Evolutionary conservation across 2,329 filamentous ascomycete genomes (phyloP).

Genomic region (Mariannaea sp.): DNA sequence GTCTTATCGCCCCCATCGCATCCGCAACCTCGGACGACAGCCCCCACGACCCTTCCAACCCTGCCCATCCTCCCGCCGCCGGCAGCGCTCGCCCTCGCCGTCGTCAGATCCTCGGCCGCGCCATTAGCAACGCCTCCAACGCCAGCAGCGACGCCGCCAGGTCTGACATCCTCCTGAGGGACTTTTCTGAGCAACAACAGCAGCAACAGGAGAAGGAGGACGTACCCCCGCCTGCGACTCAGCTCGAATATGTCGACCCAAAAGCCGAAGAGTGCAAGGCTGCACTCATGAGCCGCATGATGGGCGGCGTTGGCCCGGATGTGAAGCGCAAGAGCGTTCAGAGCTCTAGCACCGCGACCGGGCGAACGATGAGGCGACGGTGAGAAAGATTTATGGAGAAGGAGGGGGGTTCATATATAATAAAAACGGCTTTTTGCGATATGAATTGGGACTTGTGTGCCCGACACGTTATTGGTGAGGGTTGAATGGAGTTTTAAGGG

Average conservation of each 20-base stretch:
- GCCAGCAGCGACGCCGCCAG: conserved; percentile 53
- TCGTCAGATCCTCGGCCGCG: conserved; percentile 61
- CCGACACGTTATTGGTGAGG: neutral
- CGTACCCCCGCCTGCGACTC: conserved; percentile 53
- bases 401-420: too few species aligned
- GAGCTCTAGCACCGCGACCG: conserved; percentile 15
- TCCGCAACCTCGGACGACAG: conserved; percentile 6
- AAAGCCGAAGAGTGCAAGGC: conserved; percentile 52
- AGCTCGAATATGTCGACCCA: conserved; percentile 59
- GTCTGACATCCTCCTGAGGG: conserved; percentile 34
- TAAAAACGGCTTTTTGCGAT: too few species aligned
- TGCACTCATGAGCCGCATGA: conserved; percentile 53
- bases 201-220: conserved; percentile 35
- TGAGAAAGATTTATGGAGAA: neutral
- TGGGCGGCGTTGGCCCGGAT: conserved; percentile 31
- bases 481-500: neutral
- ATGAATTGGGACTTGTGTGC: too few species aligned
- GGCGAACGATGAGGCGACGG: conserved; percentile 34
- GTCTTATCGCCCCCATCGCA: conserved; percentile 45
- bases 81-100: conserved; percentile 40
- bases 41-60: conserved; percentile 22
- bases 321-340: conserved; percentile 21
- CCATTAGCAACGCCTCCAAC: conserved; percentile 61
- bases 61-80: conserved; percentile 17
- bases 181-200: conserved; percentile 34